phyloP scores from a whole-genome alignment of 1,284 basidiomycete species.

The Baeospora myosura region DNA sequence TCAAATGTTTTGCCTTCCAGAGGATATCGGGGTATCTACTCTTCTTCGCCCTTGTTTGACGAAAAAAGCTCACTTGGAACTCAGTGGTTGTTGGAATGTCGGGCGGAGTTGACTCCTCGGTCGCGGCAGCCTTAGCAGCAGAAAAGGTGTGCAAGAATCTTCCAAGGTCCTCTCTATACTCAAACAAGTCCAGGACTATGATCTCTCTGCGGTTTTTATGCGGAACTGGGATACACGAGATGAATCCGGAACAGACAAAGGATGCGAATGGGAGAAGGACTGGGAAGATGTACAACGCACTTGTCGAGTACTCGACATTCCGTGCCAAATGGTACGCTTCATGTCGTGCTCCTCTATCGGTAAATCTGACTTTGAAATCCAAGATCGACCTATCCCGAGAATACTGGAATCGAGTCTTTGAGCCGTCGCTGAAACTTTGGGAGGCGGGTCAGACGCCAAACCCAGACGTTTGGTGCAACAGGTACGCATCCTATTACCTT shows the following conservation, averaged over 20 bases:
- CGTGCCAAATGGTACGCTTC: conserved; percentile 52
- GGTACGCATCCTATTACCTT: conserved; percentile 31
- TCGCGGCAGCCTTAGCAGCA: conserved; percentile 69
- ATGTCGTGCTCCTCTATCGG: conserved; percentile 3
- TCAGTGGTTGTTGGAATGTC: conserved; percentile 92
- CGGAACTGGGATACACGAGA: conserved; percentile 86
- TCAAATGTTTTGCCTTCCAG: no score
- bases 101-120: conserved; percentile 93
- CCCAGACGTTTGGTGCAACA: conserved; percentile 92
- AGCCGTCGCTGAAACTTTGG: conserved; percentile 76
- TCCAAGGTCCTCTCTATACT: conserved; percentile 2
- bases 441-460: conserved; percentile 80
- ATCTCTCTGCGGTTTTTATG: conserved; percentile 89
- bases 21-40: no score
- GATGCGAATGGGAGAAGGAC: conserved; percentile 94
- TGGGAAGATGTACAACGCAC: conserved; percentile 87
- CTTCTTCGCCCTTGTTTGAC: no score
- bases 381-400: conserved; percentile 81
- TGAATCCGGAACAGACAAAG: conserved; percentile 63
- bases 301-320: conserved; percentile 61
- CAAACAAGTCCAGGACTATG: conserved; percentile 54
- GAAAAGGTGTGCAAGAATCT: conserved; percentile 40
- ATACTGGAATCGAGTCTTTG: conserved; percentile 87
- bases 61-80: no score
- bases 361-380: conserved; percentile 9